Base-by-base conservation (phyloP, 2,329 filamentous ascomycete species). In the Capronia americana region DNA sequence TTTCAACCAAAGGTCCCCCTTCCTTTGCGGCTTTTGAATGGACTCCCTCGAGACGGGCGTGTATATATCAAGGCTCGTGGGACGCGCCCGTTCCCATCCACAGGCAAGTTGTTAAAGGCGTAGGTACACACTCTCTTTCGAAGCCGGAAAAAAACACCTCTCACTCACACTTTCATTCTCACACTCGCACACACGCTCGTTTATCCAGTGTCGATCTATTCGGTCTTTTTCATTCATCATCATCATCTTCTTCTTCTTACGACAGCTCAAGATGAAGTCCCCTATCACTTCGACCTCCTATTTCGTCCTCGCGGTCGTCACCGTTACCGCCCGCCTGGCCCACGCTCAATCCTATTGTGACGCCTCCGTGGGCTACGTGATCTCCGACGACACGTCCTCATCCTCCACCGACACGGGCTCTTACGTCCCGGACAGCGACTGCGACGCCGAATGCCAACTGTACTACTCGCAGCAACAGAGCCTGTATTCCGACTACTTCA, bases 381-480 rank as follows among this genome's bases (percentile, higher is more conserved):
- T 51, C 48, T 26, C 48, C 12, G 48, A 51, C 48, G 20, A 3
- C 23, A 28, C 48, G 1, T 50, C 46, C 1, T 12, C 48, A 8
- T 51, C 48, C 4, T 28, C 48, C 20, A 23, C 23, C 10, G 48
- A 51, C 38, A 44, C 38, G 38, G 17, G 14, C 5, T 6, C 14
- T 2, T 44, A 44, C 17, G 17, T n/a, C 12, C 48, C 48, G 0
- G 48, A 51, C 48, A 26, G 48, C 48, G 48, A 12, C 48, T 51
- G 48, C 23, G 48, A 51, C 24, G 48, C 48, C 20, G 48, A 51
- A 26, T 51, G 48, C 24, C 48, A 51, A 51, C 23, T 51, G 20
- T 51, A 51, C 20, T 51, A 51, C 48, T 26, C 23, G 24, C 48
- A 51, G 14, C 23, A 51, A 23, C 48, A 51, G 23, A 51, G 6